Base-by-base conservation (phyloP, 208 protist species). In the Trypanosoma conorhini region DNA sequence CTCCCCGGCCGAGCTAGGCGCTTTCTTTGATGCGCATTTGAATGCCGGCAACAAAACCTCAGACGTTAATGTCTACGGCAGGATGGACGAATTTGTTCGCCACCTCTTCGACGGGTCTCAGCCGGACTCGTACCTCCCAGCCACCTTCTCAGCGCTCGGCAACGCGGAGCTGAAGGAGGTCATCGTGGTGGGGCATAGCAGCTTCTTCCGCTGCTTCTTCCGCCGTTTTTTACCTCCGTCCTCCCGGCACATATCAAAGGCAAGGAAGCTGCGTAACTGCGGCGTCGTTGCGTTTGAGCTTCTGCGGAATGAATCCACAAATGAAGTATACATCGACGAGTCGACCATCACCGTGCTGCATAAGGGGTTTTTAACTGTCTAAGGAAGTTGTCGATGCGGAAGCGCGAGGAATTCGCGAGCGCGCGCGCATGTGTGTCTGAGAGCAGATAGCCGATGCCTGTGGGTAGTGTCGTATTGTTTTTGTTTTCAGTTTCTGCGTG, bases 141-240 rank as follows among this genome's bases (percentile, higher is more conserved):
- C 69, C 22, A 44, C 71, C 22, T 19, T 61, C 26, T 57, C 62
- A 3, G 57, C 67, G 9, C 60, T 46, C 42, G 70, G 48, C 55
- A 95, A 95, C 67, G 78, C 79, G 19, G 83, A 72, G 40, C 78
- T 96, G 24, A 87, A 83, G 64, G 88, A 96, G 73, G 80, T 98
- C 22, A 91, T 98, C 54, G 91, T 97, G 15, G 87, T 95, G 57
- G 94, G 94, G 35, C 94, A 98, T 79, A 97, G 92, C 72, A 79
- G 89, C 3, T 97, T 89, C 69, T 96, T 96, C 74, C 83, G 82
- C 35, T 84, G 82, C 64, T 96, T 97, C 70, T 97, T 98, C 72
- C 70, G 79, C 24, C 87, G 89, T 8, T 98, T 96, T 68, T 85
- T 98, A 15, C 94, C 91, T 2, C 42, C 72, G 24, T 78, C 70